Evolutionary conservation across 1,139 yeast species (phyloP), one percentile per base, ranked within the genome.

Genomic region (Arxiozyma telluris): DNA sequence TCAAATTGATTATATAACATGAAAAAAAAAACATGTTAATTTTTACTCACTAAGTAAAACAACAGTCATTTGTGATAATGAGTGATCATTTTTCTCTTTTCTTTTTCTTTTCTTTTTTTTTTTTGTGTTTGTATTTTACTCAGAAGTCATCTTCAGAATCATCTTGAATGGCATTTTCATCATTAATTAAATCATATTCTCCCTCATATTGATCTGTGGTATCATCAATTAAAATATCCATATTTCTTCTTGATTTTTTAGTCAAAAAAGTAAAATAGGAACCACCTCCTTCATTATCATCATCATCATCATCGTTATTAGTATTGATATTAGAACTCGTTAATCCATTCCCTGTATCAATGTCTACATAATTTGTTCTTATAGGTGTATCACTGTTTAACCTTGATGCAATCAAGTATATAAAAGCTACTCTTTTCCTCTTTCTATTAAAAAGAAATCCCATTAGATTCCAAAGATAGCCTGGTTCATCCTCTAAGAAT

Each of bases 381-480:
- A 46, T 34, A 8, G 30, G 8, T 46, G 34, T 53, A 15, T 50
- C 54, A 18, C 39, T 48, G 20, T 53, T 54, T 27, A 58, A 46
- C 49, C 62, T 57, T 48, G 68, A 67, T 2, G 80, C 79, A 41
- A 73, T 72, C 49, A 85, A 67, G 64, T 89, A 87, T 38, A 93
- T 70, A 66, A 87, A 93, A 0, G 96, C 89, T 3, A 93, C 98
- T 59, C 98, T 79, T 72, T 91, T 93, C 71, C 87, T 82, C 65
- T 88, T 87, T 70, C 88, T 90, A 72, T 89, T 93, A 71, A 87
- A 90, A 52, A 93, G 83, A 69, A 93, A 93, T 86, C 96, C 93
- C 77, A 88, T 88, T 66, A 84, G 77, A 44, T 93, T 85, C 98
- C 98, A 93, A 68, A 80, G 59, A 75, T 69, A 69, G 75, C 83